Evolutionary conservation across 306 rosid genomes (phyloP), one percentile per base, ranked within the genome.

Genomic region (Mimosa pudica): DNA sequence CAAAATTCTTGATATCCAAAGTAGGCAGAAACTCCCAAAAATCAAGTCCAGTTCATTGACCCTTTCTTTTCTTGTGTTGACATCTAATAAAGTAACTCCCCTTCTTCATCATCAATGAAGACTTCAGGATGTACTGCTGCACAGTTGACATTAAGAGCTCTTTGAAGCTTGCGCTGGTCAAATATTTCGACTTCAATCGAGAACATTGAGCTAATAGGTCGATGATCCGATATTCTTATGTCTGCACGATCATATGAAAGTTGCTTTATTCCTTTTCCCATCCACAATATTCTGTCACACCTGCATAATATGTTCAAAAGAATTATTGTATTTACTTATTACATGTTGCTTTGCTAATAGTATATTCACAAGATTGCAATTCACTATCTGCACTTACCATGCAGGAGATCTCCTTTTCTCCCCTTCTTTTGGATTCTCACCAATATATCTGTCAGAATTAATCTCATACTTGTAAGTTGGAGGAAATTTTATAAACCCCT

Each of bases 361-460:
- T 33, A 4, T 30, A 62, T 62, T 62, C 42, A 12, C 42, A 12
- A 8, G 68, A 30, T 62, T 62, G 42, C 18, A 62, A 62, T 62
- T 9, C 68, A 33, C 9, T 62, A 4, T 11, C 32, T 48, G 68
- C n/a, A 62, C 68, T 62, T 77, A 95, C 99, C 99, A 95, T 51
- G 99, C 99, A 49, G 99, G 99, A 79, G 98, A 85, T 85, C 99
- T 88, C 73, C 72, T 94, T 92, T 92, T 93, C 80, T 91, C 98
- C 17, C 97, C 96, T 77, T 94, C 98, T 85, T 83, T 93, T 9
- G 87, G 90, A 73, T 76, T 84, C 86, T 90, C 93, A 24, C 99
- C 97, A 20, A 89, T 85, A 82, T 91, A 95, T 91, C 85, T 86
- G 81, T 89, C 84, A 7, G 96, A 83, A 81, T 93, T 87, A 77